These are phyloP conservation scores for Tuber magnatum DNA, from an alignment of 495 filamentous ascomycete genomes.

Conservation along the genomic window DNA sequence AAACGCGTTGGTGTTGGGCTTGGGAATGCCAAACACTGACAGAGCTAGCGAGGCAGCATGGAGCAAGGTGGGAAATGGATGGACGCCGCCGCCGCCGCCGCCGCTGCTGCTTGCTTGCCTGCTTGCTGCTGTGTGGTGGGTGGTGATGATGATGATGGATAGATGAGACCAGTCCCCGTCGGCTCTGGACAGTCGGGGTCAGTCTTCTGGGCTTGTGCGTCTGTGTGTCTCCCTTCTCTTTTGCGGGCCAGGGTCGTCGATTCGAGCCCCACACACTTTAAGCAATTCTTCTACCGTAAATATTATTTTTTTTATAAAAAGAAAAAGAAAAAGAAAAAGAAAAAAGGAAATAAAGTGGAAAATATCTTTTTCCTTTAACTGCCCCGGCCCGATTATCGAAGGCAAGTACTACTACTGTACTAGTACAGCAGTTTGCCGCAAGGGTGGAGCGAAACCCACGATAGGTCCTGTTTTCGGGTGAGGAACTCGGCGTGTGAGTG, in stretches of 20 bases:
- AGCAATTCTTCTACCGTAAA: neutral
- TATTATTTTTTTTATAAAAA: neutral
- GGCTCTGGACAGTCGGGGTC: neutral
- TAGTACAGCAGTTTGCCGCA: neutral
- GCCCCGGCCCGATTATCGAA: neutral
- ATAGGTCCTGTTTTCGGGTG: neutral
- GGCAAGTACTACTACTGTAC: too few species aligned
- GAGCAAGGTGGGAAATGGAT: neutral
- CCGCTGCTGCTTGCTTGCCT: neutral
- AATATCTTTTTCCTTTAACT: neutral
- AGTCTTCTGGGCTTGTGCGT: neutral
- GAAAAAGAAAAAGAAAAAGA: neutral
- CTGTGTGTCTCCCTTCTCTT: neutral
- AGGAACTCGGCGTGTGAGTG: neutral
- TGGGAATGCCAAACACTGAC: constrained; percentile 2
- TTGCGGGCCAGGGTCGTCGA: neutral
- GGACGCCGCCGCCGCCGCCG: neutral
- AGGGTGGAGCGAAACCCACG: neutral
- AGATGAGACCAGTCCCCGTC: constrained; percentile 1
- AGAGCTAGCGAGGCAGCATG: constrained; percentile 3
- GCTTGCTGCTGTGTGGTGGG: neutral
- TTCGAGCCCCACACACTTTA: neutral
- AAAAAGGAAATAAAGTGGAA: constrained; percentile 4
- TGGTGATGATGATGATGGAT: neutral
- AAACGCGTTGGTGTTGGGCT: constrained; percentile 2